These are phyloP conservation scores for Echium plantagineum DNA, from an alignment of 257 asterid species.

Conservation along the genomic window DNA sequence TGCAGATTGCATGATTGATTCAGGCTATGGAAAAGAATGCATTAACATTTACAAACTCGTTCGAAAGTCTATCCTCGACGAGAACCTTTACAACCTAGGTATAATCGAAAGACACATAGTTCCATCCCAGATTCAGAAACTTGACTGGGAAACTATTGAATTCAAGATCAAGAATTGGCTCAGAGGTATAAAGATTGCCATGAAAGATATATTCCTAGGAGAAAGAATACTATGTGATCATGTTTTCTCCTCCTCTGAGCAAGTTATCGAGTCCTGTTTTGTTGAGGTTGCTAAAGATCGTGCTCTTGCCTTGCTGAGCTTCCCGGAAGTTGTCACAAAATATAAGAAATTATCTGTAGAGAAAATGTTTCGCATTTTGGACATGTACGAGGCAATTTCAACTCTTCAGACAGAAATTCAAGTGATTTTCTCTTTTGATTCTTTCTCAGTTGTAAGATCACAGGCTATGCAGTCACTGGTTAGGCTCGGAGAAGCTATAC, in stretches of 20 bases:
- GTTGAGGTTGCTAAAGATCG: too few species aligned
- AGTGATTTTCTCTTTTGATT: too few species aligned
- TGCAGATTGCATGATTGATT: constrained; percentile 52
- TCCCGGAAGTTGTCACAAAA: constrained; percentile 41
- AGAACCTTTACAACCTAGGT: constrained; percentile 9
- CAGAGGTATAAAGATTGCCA: constrained; percentile 34
- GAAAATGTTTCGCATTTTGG: too few species aligned
- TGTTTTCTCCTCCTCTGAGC: too few species aligned
- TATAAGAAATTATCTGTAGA: constrained; percentile 35
- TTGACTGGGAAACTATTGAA: constrained; percentile 36
- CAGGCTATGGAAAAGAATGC: constrained; percentile 66
- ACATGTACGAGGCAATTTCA: too few species aligned
- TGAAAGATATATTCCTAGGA: constrained; percentile 48
- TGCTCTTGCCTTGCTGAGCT: constrained; percentile 21
- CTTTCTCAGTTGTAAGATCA: too few species aligned
- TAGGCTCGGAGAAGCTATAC: constrained; percentile 52
- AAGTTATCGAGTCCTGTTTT: too few species aligned
- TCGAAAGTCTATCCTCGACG: constrained; percentile 61
- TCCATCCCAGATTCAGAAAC: too few species aligned
- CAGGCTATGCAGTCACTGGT: too few species aligned
- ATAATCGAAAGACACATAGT: too few species aligned
- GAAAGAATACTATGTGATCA: constrained; percentile 20
- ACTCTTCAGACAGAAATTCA: too few species aligned
- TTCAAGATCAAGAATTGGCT: constrained; percentile 44
- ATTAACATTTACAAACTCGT: constrained; percentile 39